A percentile compares a stretch with the other conserved stretches of the same genome.
These are phyloP conservation scores for Ilyonectria mors-panacis DNA, from an alignment of 2,329 filamentous ascomycete species.

Conservation along the genomic window DNA sequence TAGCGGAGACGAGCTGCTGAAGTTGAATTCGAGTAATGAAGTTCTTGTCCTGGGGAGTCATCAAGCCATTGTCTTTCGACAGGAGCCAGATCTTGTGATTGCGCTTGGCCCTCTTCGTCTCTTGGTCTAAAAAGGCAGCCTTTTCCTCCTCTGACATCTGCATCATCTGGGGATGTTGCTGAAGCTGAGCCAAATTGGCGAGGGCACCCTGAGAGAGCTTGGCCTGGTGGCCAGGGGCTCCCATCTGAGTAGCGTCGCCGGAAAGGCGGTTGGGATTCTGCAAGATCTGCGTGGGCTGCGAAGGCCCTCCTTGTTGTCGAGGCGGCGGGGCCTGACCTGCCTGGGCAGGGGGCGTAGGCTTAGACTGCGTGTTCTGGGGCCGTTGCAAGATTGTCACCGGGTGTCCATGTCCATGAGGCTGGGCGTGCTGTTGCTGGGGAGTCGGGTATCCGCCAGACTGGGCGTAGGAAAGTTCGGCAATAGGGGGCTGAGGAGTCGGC, in stretches of 20 bases:
- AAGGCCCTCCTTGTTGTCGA: conserved; percentile 58
- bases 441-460: conserved; percentile 46
- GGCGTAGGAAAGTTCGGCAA: conserved; percentile 48
- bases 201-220: conserved; percentile 68
- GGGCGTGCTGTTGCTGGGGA: conserved; percentile 52
- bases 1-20: conserved; percentile 94
- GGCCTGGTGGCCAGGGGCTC: conserved; percentile 55
- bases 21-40: conserved; percentile 98
- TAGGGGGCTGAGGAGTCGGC: conserved; percentile 54
- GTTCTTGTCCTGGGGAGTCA: conserved; percentile 99
- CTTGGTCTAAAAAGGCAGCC: conserved; percentile 86
- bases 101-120: conserved; percentile 94
- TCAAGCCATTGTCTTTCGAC: conserved; percentile 94
- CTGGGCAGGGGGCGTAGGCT: conserved; percentile 56
- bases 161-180: conserved; percentile 65
- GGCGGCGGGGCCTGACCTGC: conserved; percentile 46
- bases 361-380: conserved; percentile 60
- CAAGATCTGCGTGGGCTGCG: conserved; percentile 80
- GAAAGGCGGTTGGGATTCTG: conserved; percentile 82
- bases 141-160: conserved; percentile 88
- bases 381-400: conserved; percentile 71
- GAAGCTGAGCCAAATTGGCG: conserved; percentile 51
- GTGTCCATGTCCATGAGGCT: conserved; percentile 59
- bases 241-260: conserved; percentile 60
- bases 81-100: conserved; percentile 98